Percentiles rank a stretch among this genome's conserved stretches.
phyloP scores from a whole-genome alignment of 371 early-diverging fungal genomes.

The Syncephalastrum monosporum region DNA sequence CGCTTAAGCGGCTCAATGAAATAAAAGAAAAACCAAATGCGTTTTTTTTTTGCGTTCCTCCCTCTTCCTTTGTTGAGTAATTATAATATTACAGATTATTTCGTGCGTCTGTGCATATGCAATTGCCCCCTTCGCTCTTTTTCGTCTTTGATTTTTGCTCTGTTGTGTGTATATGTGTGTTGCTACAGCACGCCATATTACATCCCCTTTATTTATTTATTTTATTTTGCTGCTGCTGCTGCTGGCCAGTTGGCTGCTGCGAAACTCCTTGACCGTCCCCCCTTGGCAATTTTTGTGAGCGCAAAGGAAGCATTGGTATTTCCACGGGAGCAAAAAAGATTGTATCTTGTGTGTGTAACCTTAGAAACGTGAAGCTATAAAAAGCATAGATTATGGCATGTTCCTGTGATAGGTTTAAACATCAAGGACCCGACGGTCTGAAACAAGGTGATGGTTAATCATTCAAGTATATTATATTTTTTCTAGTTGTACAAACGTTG shows the following conservation, averaged over 20 bases:
- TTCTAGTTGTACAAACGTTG: too few relatives aligned
- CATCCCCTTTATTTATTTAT: conserved; percentile 1
- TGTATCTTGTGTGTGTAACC: conserved; percentile 7
- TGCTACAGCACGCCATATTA: not conserved
- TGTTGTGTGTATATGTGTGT: not conserved
- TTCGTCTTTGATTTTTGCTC: not conserved
- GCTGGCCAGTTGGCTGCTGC: too few relatives aligned
- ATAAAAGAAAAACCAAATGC: conserved; percentile 4
- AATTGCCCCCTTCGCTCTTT: too few relatives aligned
- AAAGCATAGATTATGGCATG: too few relatives aligned
- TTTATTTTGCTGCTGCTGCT: too few relatives aligned
- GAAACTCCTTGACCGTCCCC: too few relatives aligned
- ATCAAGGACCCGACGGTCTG: too few relatives aligned
- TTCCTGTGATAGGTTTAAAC: too few relatives aligned
- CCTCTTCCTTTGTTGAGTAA: conserved; percentile 1
- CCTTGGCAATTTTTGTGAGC: too few relatives aligned
- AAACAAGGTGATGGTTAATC: too few relatives aligned
- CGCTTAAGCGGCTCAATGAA: conserved; percentile 22
- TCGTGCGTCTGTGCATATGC: conserved; percentile 3
- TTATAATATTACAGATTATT: not conserved
- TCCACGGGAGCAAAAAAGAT: not conserved
- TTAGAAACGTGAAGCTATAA: conserved; percentile 7
- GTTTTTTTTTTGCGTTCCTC: conserved; percentile 7
- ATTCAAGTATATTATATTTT: too few relatives aligned
- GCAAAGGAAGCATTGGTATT: not conserved